A percentile compares a stretch with the other conserved stretches of the same genome.
These are phyloP conservation scores for Mucor ambiguus DNA, from an alignment of 371 early-diverging fungal species.

Conservation along the genomic window DNA sequence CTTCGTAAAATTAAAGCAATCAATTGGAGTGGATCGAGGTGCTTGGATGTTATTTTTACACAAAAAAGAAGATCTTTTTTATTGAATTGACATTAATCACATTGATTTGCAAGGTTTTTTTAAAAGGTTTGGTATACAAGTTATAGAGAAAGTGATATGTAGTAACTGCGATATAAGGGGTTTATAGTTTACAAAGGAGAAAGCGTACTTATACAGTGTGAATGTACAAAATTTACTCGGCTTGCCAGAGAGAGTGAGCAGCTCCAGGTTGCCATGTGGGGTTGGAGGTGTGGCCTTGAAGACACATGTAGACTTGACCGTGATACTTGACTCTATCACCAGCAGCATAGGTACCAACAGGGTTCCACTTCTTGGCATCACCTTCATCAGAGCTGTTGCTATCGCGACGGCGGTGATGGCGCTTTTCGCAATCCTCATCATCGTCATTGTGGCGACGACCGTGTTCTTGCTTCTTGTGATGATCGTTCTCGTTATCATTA, in stretches of 20 bases:
- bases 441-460: constrained; percentile 13
- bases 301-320: constrained; percentile 52
- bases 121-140: background rate
- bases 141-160: background rate
- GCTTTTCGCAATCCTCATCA: background rate
- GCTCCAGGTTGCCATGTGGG: constrained; percentile 58
- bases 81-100: background rate
- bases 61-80: background rate
- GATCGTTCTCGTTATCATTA: constrained; percentile 12
- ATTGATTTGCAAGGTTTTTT: background rate
- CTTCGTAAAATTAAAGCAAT: no score
- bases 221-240: constrained; percentile 33
- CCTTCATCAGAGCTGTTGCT: constrained; percentile 14
- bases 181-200: background rate
- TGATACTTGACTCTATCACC: constrained; percentile 61
- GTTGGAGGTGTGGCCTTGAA: constrained; percentile 59
- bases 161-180: background rate
- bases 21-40: no score
- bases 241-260: constrained; percentile 61
- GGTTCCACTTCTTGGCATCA: constrained; percentile 50
- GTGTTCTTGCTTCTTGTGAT: constrained; percentile 1
- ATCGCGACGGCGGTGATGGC: constrained; percentile 10
- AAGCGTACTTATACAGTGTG: background rate
- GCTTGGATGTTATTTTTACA: background rate
- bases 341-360: constrained; percentile 56